Evolutionary conservation across 1,139 yeast species (phyloP).

Genomic region (Saccharomycopsis hybrid): DNA sequence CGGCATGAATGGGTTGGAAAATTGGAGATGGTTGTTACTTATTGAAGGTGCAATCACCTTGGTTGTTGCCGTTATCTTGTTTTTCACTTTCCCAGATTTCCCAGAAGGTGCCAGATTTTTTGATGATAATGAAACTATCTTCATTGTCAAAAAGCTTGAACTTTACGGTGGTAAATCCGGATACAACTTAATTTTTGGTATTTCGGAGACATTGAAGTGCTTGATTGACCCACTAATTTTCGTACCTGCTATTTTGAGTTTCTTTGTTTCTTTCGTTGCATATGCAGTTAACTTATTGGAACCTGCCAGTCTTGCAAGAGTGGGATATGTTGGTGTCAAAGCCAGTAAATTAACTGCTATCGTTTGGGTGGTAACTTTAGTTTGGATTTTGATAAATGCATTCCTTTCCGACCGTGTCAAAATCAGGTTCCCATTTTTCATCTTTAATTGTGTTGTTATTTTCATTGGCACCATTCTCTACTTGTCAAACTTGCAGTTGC

Average conservation of each 20-base stretch:
- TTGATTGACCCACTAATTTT: conserved; percentile 41
- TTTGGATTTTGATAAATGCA: conserved; percentile 44
- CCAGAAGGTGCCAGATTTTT: conserved; percentile 52
- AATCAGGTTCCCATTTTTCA: conserved; percentile 44
- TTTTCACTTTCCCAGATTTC: conserved; percentile 64
- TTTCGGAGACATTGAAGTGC: conserved; percentile 28
- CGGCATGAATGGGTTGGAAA: conserved; percentile 40
- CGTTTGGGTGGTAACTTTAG: conserved; percentile 67
- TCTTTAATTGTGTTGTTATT: conserved; percentile 39
- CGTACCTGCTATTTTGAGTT: conserved; percentile 55
- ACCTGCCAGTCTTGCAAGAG: conserved; percentile 52
- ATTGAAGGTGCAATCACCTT: conserved; percentile 69
- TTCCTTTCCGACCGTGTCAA: conserved; percentile 36
- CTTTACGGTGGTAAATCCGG: conserved; percentile 36
- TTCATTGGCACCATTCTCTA: conserved; percentile 50
- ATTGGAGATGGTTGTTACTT: conserved; percentile 76
- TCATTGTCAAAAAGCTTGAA: conserved; percentile 38
- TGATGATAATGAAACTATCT: conserved; percentile 34
- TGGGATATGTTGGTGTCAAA: conserved; percentile 52
- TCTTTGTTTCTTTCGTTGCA: conserved; percentile 59
- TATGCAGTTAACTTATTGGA: conserved; percentile 71
- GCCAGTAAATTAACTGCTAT: conserved; percentile 67
- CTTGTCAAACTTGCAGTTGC: conserved; percentile 39
- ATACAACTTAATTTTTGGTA: conserved; percentile 28
- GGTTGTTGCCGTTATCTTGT: conserved; percentile 55